These are phyloP conservation scores for Botrytis porri DNA, from an alignment of 2,329 filamentous ascomycete genomes.

Conservation along the genomic window DNA sequence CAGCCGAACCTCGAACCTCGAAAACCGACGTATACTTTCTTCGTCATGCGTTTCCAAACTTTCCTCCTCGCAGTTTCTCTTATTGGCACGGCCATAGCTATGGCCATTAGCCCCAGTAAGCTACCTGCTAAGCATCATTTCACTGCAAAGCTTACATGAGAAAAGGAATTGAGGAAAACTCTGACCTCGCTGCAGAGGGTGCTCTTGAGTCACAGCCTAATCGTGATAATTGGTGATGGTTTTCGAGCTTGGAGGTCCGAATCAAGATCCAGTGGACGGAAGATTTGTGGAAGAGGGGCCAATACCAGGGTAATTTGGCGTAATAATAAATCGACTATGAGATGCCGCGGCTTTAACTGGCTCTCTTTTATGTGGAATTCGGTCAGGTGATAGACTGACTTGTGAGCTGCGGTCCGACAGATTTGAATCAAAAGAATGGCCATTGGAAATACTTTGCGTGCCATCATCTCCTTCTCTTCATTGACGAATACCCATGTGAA, in stretches of 20 bases:
- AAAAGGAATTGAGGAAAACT: not conserved
- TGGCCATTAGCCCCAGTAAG: not conserved
- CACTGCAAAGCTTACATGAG: not conserved
- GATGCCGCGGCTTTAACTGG: no score
- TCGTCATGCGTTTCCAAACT: not conserved
- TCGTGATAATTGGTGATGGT: not conserved
- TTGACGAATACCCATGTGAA: not conserved
- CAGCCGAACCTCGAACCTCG: not conserved
- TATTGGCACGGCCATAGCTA: not conserved
- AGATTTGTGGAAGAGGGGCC: not conserved
- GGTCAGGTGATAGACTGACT: not conserved
- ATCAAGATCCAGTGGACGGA: not conserved
- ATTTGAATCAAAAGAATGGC: not conserved
- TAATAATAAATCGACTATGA: no score
- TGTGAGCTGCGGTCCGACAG: not conserved
- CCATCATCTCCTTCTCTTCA: no score
- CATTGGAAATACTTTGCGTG: not conserved
- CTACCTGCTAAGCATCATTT: not conserved
- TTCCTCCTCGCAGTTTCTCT: slow-evolving; percentile 3
- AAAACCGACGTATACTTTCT: not conserved
- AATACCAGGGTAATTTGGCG: not conserved
- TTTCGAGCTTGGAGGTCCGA: not conserved
- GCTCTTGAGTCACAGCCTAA: not conserved
- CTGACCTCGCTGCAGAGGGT: not conserved
- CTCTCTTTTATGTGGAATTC: not conserved